Conservation (phyloP, 768 basidiomycete genomes). For the Cyathus striatus region DNA sequence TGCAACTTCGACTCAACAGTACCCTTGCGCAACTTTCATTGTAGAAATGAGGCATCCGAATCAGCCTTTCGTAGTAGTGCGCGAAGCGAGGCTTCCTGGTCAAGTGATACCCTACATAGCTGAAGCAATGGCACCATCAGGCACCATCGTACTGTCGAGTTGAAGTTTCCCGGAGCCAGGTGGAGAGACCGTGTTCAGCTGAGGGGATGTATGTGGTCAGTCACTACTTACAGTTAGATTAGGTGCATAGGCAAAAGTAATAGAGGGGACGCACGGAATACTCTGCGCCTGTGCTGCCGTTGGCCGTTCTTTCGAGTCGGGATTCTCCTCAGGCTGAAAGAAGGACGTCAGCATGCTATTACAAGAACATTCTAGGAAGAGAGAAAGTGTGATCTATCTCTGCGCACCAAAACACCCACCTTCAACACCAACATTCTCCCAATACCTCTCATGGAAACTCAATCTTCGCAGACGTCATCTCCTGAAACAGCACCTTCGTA, state of each 20-base stretch:
- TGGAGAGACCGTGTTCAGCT: constrained; percentile 67
- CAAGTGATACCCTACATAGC: too few species aligned
- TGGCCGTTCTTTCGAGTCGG: constrained; percentile 66
- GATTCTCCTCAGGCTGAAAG: constrained; percentile 63
- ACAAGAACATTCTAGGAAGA: not conserved
- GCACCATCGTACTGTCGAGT: too few species aligned
- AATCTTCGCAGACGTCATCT: constrained; percentile 81
- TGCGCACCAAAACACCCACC: constrained; percentile 35
- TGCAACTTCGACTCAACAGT: too few species aligned
- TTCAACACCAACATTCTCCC: constrained; percentile 81
- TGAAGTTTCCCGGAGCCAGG: constrained; percentile 68
- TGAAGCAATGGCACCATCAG: too few species aligned
- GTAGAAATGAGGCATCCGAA: too few species aligned
- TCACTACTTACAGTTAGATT: constrained; percentile 45
- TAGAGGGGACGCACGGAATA: constrained; percentile 46
- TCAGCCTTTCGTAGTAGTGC: too few species aligned
- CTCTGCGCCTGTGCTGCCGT: constrained; percentile 68
- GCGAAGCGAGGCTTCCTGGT: too few species aligned
- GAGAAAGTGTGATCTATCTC: not conserved
- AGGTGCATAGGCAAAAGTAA: not conserved
- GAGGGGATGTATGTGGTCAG: constrained; percentile 61
- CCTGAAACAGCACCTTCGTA: constrained; percentile 64
- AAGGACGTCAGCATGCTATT: constrained; percentile 70
- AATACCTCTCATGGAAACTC: constrained; percentile 93
- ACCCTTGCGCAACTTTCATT: too few species aligned